Evolutionary conservation across 2,329 filamentous ascomycete species (phyloP).

Genomic region (Thermoascus crustaceus): DNA sequence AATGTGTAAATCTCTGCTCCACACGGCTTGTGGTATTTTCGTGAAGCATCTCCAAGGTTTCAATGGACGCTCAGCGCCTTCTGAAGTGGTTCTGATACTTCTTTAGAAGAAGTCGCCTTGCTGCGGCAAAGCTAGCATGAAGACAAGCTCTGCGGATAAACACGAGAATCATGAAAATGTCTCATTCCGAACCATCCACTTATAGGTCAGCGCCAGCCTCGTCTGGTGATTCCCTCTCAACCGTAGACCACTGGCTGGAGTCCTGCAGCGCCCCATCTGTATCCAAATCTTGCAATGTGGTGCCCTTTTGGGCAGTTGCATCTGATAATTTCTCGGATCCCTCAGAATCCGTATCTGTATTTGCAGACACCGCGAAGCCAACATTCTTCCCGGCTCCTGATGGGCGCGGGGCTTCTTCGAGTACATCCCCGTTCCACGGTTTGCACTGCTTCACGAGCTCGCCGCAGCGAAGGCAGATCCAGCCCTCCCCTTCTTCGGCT

Average conservation of each 20-base stretch:
- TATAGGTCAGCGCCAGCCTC: conserved; percentile 4
- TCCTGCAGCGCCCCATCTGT: conserved; percentile 27
- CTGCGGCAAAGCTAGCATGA: too few relatives aligned
- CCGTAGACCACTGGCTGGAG: conserved; percentile 30
- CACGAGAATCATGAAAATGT: conserved; percentile 8
- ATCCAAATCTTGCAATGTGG: conserved; percentile 19
- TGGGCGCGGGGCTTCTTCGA: conserved; percentile 39
- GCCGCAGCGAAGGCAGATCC: conserved; percentile 83
- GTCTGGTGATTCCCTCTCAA: conserved; percentile 23
- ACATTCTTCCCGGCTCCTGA: conserved; percentile 32
- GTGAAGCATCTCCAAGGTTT: too few relatives aligned
- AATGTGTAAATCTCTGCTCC: too few relatives aligned
- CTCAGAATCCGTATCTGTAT: conserved; percentile 9
- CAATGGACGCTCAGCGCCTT: too few relatives aligned
- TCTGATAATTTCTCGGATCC: conserved; percentile 7
- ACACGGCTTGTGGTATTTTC: too few relatives aligned
- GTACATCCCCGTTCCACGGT: conserved; percentile 85
- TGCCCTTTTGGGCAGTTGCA: conserved; percentile 10
- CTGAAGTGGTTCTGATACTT: too few relatives aligned
- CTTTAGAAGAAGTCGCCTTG: too few relatives aligned
- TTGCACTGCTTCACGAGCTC: conserved; percentile 74
- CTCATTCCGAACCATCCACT: neutral
- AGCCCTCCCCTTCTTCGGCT: conserved; percentile 87
- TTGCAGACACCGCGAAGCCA: conserved; percentile 31
- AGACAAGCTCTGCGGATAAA: neutral